Evolutionary conservation across 306 rosid genomes (phyloP).

Genomic region (Calophaca sinica): DNA sequence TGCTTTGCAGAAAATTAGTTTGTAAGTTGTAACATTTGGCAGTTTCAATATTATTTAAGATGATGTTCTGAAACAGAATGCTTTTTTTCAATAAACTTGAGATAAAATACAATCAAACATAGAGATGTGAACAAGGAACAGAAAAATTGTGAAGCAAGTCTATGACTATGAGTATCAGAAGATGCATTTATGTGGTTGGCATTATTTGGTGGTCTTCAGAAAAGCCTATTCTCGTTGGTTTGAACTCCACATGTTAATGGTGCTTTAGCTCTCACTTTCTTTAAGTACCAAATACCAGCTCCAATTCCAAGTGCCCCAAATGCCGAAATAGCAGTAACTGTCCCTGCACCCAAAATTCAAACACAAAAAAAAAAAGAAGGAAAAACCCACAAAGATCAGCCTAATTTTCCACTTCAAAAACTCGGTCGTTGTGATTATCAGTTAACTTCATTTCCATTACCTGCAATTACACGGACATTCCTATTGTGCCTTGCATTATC

Average conservation of each 20-base stretch:
- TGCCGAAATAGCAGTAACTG: constrained; percentile 71
- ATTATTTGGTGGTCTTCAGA: constrained; percentile 48
- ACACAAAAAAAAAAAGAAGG: not conserved
- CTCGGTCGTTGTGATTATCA: not conserved
- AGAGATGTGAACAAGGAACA: not conserved
- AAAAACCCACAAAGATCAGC: not conserved
- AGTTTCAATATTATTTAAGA: constrained; percentile 8
- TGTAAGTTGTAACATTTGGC: constrained; percentile 37
- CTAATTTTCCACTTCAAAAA: constrained; percentile 6
- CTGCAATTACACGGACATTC: constrained; percentile 69
- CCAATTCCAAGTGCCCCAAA: constrained; percentile 86
- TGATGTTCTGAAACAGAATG: not conserved
- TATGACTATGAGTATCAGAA: too few relatives aligned
- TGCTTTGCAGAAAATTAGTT: constrained; percentile 26
- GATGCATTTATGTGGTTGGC: too few relatives aligned
- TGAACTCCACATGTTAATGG: constrained; percentile 94
- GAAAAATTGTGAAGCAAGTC: too few relatives aligned
- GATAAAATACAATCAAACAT: constrained; percentile 8
- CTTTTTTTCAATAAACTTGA: not conserved
- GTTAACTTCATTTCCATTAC: constrained; percentile 43
- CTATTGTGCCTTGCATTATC: constrained; percentile 47
- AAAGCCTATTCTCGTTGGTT: constrained; percentile 84
- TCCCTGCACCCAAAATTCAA: constrained; percentile 61
- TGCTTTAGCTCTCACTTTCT: constrained; percentile 80
- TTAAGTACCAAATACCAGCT: constrained; percentile 79